A percentile compares a stretch with the other conserved stretches of the same genome.
phyloP scores from a whole-genome alignment of 1,139 yeast species.

The Taphrina populina region DNA sequence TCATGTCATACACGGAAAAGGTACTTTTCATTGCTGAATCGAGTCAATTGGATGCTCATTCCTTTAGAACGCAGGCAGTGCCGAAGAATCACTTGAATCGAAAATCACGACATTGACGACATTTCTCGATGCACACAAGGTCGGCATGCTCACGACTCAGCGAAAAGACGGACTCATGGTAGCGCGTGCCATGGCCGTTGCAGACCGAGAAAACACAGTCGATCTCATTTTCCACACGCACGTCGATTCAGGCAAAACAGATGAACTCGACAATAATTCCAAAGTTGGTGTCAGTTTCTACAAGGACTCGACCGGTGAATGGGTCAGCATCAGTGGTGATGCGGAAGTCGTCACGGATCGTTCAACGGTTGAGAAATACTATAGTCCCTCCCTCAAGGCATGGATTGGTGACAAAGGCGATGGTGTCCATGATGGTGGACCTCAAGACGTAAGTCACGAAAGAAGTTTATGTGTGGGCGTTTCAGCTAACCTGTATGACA shows the following conservation, averaged over 20 bases:
- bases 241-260: slow-evolving; percentile 37
- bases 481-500: no score
- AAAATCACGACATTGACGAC: slow-evolving; percentile 8
- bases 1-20: slow-evolving; percentile 20
- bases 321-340: slow-evolving; percentile 81
- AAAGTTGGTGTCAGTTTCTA: slow-evolving; percentile 71
- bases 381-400: slow-evolving; percentile 72
- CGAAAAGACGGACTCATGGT: slow-evolving; percentile 31
- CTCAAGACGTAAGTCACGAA: slow-evolving; percentile 14
- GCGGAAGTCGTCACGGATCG: slow-evolving; percentile 37
- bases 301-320: slow-evolving; percentile 92
- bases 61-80: slow-evolving; percentile 1
- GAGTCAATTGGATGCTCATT: background rate
- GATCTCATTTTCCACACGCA: slow-evolving; percentile 39
- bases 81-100: slow-evolving; percentile 24
- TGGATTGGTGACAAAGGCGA: slow-evolving; percentile 63
- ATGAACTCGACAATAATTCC: slow-evolving; percentile 54
- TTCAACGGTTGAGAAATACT: slow-evolving; percentile 34
- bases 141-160: slow-evolving; percentile 35
- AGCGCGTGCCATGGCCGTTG: slow-evolving; percentile 46
- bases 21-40: background rate
- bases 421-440: slow-evolving; percentile 33
- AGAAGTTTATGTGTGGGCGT: no score
- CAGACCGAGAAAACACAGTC: slow-evolving; percentile 37
- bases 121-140: slow-evolving; percentile 31